A percentile compares a stretch with the other conserved stretches of the same genome.
phyloP scores from a whole-genome alignment of 129 eudicot species.

The Cynara cardunculus region DNA sequence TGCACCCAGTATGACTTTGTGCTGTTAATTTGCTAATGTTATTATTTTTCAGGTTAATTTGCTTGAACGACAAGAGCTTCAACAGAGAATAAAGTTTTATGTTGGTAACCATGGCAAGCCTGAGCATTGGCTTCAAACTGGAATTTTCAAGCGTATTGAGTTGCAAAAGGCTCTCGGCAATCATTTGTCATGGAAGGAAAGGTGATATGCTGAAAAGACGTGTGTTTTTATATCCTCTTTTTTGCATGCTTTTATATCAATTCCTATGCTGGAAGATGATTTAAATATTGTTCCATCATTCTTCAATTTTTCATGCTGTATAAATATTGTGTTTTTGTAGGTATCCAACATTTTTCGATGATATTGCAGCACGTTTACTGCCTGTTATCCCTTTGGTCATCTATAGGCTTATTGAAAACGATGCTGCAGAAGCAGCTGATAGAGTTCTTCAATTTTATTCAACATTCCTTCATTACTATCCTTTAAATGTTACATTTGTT shows the following conservation, averaged over 20 bases:
- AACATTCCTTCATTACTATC: constrained; percentile 75
- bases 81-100: constrained; percentile 74
- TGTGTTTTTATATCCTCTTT: not conserved
- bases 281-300: not conserved
- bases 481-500: constrained; percentile 84
- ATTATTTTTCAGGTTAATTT: constrained; percentile 56
- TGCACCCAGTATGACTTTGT: not conserved
- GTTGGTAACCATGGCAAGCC: constrained; percentile 74
- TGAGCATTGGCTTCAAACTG: constrained; percentile 88
- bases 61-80: constrained; percentile 94
- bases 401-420: constrained; percentile 88
- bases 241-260: not conserved
- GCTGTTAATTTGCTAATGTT: not conserved
- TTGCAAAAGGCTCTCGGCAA: constrained; percentile 89
- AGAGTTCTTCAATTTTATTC: constrained; percentile 85
- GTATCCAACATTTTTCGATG: constrained; percentile 90
- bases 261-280: not conserved
- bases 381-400: constrained; percentile 89
- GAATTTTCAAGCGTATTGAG: constrained; percentile 75
- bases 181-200: constrained; percentile 95
- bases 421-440: constrained; percentile 83
- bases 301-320: not conserved
- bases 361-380: constrained; percentile 87
- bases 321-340: constrained; percentile 33
- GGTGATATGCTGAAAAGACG: constrained; percentile 37